Percentiles rank a stretch among this genome's conserved stretches.
phyloP scores from a whole-genome alignment of 345 rosid species.

The Mallotus nudiflorus region DNA sequence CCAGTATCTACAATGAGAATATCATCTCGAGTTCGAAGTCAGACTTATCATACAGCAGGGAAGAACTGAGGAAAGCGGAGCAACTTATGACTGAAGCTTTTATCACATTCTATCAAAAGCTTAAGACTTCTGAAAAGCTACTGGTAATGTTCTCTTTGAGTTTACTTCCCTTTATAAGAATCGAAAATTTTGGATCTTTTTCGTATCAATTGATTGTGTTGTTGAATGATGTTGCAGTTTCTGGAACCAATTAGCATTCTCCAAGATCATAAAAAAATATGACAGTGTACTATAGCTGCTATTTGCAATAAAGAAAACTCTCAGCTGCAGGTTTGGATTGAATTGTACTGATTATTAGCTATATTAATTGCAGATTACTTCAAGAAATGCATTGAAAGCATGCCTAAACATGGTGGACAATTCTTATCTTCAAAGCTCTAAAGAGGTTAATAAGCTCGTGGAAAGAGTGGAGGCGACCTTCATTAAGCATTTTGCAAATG shows the following conservation, averaged over 20 bases:
- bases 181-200: neutral
- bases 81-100: slow-evolving; percentile 46
- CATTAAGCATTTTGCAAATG: slow-evolving; percentile 72
- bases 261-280: slow-evolving; percentile 87
- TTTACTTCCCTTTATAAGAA: neutral
- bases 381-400: slow-evolving; percentile 53
- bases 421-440: slow-evolving; percentile 68
- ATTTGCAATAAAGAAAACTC: neutral
- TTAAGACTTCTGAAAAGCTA: slow-evolving; percentile 57
- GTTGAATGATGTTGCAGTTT: slow-evolving; percentile 41
- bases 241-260: slow-evolving; percentile 67
- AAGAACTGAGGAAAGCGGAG: slow-evolving; percentile 50
- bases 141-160: slow-evolving; percentile 30
- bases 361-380: slow-evolving; percentile 51
- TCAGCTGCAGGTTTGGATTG: neutral
- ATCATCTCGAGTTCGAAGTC: slow-evolving; percentile 31
- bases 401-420: slow-evolving; percentile 68
- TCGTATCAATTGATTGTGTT: neutral
- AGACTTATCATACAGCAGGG: slow-evolving; percentile 36
- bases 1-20: slow-evolving; percentile 39
- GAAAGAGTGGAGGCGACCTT: slow-evolving; percentile 61
- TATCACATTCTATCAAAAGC: slow-evolving; percentile 57
- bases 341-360: slow-evolving; percentile 4
- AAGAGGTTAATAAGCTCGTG: slow-evolving; percentile 66
- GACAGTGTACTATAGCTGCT: slow-evolving; percentile 54